Evolutionary conservation across 2,329 filamentous ascomycete species (phyloP), one percentile per base, ranked within the genome.

Genomic region (Hypoxylon sp.): DNA sequence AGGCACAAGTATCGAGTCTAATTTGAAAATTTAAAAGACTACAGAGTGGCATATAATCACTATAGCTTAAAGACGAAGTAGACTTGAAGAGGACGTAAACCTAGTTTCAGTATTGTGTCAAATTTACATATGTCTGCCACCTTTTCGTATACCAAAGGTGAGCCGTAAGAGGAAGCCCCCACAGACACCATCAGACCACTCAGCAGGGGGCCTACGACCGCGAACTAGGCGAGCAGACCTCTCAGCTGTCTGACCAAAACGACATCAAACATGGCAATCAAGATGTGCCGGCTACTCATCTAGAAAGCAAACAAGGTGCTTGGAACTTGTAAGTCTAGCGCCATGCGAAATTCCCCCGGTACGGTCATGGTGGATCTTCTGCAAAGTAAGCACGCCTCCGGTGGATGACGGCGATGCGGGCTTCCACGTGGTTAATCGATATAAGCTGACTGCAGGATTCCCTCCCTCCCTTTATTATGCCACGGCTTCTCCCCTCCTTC

Each of bases 361-460:
- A 45, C 25, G 34, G 25, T n/a, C 30, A 48, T 17, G 43, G 57
- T 55, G 57, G 57, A 52, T 56, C 19, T 25, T 25, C 56, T 65
- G 50, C 34, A 45, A 56, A 21, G 46, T 59, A 59, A 48, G 48
- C 55, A 51, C 34, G 57, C 48, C 25, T 51, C 51, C 56, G 51
- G 45, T 43, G 36, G 36, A 50, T 57, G 51, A 41, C 51, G 58
- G 58, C 48, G 63, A 62, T 66, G 63, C 63, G 63, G 63, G 63
- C 48, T 62, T 62, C 63, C 63, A 66, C 63, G 63, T 66, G 63
- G 63, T 50, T 32, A 46, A 48, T 61, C 30, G 14, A 25, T 48
- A 50, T 66, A 62, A 66, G 63, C 63, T 66, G 63, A 66, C 63
- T 62, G 63, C 63, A 66, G 57, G 25, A 41, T 46, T 45, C 25